Percentiles rank a stretch among this genome's conserved stretches.
These are phyloP conservation scores for Citrullus mucosospermus DNA, from an alignment of 306 rosid genomes.

Conservation along the genomic window DNA sequence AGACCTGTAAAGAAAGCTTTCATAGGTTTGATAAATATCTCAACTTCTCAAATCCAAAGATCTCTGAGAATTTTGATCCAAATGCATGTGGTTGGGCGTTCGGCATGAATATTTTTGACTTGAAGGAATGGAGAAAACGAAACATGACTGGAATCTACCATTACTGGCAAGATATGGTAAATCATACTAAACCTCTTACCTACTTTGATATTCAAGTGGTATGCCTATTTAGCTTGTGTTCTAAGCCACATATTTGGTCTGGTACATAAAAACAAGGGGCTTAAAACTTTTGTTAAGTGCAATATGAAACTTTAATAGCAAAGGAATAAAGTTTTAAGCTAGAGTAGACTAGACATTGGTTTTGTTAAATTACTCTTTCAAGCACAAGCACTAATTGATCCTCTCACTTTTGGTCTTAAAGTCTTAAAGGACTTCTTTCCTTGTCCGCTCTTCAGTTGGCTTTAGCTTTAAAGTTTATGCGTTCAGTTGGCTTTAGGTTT, in stretches of 20 bases:
- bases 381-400: neutral
- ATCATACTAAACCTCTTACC: neutral
- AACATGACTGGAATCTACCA: conserved; percentile 91
- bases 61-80: conserved; percentile 72
- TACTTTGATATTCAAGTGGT: neutral
- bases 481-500: no score
- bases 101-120: conserved; percentile 92
- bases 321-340: neutral
- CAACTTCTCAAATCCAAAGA: conserved; percentile 75
- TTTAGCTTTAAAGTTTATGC: no score
- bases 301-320: neutral
- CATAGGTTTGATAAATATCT: conserved; percentile 97
- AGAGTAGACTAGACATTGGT: neutral
- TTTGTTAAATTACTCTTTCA: neutral
- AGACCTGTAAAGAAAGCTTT: conserved; percentile 97
- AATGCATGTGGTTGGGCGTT: conserved; percentile 98
- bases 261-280: neutral
- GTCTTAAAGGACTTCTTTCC: no score
- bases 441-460: no score
- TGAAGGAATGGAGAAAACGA: conserved; percentile 89
- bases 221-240: neutral
- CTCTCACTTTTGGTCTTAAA: no score
- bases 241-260: neutral
- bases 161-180: conserved; percentile 90
- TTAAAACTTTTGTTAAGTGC: neutral